Evolutionary conservation across 495 filamentous ascomycete species (phyloP), one percentile per base, ranked within the genome.

Genomic region (Aspergillus mulundensis): DNA sequence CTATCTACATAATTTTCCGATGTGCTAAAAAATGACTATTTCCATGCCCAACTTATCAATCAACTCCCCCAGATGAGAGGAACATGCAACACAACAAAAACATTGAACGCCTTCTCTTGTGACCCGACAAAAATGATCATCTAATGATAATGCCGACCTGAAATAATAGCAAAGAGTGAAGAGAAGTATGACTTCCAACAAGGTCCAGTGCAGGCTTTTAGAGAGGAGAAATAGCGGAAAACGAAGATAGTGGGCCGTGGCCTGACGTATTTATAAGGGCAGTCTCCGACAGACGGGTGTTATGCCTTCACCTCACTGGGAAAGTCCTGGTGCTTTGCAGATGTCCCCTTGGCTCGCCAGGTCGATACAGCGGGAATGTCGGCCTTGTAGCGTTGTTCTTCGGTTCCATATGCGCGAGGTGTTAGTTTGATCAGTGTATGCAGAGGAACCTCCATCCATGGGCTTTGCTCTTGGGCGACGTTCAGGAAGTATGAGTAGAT

Each of bases 401-500:
- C 83, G 7, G 94, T 98, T 24, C 85, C 85, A 64, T 97, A 98
- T n/a, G 94, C 94, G 42, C 87, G 83, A 6, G 94, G 94, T 14
- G 94, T 97, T 47, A 98, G 78, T 74, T 96, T 96, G 70, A 98
- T 97, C 24, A 98, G 74, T 10, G 90, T 96, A 70, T 98, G 94
- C 42, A 98, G 81, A 5, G 94, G 94, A 4, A 92, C 89, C 60
- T 89, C 90, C 85, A 97, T 95, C 94, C 94, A 98, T n/a, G 94
- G 94, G 51, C 86, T 90, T 66, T 87, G 79, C 63, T 94, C 90
- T 71, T 97, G 93, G 19, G 88, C 86, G 43, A 92, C 86, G 61
- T 97, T 95, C 87, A 97, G 95, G 71, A 97, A 98, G 68, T 98
- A 98, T 7, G 94, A 87, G 66, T 97, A 97, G 60, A 98, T 97